Evolutionary conservation across 2,329 filamentous ascomycete genomes (phyloP), one percentile per base, ranked within the genome.

Genomic region (Colletotrichum orbiculare): DNA sequence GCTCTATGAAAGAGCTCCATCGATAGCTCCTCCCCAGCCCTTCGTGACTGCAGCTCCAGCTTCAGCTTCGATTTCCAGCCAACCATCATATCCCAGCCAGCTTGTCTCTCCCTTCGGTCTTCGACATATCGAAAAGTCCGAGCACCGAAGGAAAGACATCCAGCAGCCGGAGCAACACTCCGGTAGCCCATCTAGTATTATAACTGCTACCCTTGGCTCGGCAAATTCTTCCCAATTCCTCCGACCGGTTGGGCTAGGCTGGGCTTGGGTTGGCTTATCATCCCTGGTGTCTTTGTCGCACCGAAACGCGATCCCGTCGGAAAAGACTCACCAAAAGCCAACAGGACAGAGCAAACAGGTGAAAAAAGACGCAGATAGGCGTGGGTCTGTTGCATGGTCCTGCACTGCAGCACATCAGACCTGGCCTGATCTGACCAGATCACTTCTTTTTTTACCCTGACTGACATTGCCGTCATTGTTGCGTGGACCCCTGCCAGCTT

Each of bases 401-500:
- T 25, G 25, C 25, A 25, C 25, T 25, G 25, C 25, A 25, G 25
- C 25, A 25, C 25, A 5, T 25, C 25, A 25, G 25, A 25, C 17
- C 17, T 17, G 17, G 17, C 17, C 17, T 17, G 17, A 17, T 17
- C 17, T 41, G 46, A 49, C 43, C 42, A 15, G 38, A 33, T 17
- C 34, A 56, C 46, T 13, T 39, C 43, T 48, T 25, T 25, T 5
- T 25, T 25, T 15, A 38, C 52, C 17, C 45, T n/a, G 33, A 8
- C 46, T 34, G 41, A 17, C 42, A 25, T 34, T 3, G 43, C 39
- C 37, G 52, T 65, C 62, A 52, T 50, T 17, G 37, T 65, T 65
- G 57, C 62, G 57, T 55, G 33, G 33, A 61, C 50, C 37, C 50
- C 39, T 48, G 11, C 48, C 11, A 13, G 37, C n/a, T 37, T 54